phyloP scores from a whole-genome alignment of 2,329 filamentous ascomycete species.

The Claviceps maximensis region DNA sequence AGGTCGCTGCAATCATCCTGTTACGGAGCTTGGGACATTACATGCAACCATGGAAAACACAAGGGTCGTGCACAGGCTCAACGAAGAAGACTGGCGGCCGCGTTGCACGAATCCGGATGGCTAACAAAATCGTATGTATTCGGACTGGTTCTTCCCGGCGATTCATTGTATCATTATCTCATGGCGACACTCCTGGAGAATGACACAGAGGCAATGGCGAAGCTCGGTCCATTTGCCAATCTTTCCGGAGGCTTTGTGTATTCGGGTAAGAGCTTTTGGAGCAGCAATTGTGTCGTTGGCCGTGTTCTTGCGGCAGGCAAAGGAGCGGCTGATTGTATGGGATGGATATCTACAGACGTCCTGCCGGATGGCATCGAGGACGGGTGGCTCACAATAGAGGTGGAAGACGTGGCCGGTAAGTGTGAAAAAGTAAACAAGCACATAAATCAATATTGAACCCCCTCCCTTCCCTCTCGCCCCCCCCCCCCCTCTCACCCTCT shows the following conservation, averaged over 20 bases:
- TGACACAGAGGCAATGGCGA: slow-evolving; percentile 44
- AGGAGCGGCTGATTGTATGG: slow-evolving; percentile 52
- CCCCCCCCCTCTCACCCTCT: no score
- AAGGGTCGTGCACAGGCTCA: slow-evolving; percentile 25
- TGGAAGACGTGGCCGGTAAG: slow-evolving; percentile 39
- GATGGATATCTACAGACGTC: slow-evolving; percentile 52
- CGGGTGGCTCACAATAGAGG: slow-evolving; percentile 47
- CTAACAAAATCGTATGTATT: slow-evolving; percentile 55
- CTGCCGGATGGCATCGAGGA: slow-evolving; percentile 36
- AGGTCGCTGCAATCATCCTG: slow-evolving; percentile 30
- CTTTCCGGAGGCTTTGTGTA: slow-evolving; percentile 54
- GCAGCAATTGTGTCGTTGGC: slow-evolving; percentile 50
- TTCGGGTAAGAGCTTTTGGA: slow-evolving; percentile 53
- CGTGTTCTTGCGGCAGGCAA: slow-evolving; percentile 50
- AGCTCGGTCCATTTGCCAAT: slow-evolving; percentile 46
- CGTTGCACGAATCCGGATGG: slow-evolving; percentile 48
- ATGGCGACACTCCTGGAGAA: slow-evolving; percentile 55
- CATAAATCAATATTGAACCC: background rate
- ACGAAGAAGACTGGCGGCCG: slow-evolving; percentile 41
- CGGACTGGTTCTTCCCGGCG: slow-evolving; percentile 51
- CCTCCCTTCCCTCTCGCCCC: no score
- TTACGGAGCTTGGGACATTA: slow-evolving; percentile 29
- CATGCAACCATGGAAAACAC: slow-evolving; percentile 16
- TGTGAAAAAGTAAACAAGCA: background rate
- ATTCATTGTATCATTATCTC: slow-evolving; percentile 47